These are phyloP conservation scores for Aurifilum marmelostoma DNA, from an alignment of 2,329 filamentous ascomycete genomes.

Conservation along the genomic window DNA sequence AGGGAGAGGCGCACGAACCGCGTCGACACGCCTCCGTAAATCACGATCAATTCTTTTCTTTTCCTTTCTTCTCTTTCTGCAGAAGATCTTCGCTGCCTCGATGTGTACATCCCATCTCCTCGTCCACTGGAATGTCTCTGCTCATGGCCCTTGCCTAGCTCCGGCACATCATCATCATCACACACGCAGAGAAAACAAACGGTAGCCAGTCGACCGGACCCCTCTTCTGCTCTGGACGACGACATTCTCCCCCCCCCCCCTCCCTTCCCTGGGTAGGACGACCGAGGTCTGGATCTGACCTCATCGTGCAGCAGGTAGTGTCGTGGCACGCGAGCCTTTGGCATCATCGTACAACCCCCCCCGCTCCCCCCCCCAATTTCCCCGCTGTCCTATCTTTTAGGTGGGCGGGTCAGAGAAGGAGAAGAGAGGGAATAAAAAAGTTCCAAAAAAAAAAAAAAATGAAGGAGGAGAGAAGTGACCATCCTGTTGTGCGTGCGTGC, in stretches of 20 bases:
- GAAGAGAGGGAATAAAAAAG: no score
- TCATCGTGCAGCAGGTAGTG: constrained; percentile 20
- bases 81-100: constrained; percentile 11
- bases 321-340: not conserved
- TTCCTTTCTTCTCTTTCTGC: not conserved
- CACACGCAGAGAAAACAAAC: not conserved
- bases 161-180: not conserved
- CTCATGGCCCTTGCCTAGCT: not conserved
- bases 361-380: not conserved
- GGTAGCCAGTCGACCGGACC: not conserved
- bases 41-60: no score
- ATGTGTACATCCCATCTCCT: constrained; percentile 4
- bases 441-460: no score
- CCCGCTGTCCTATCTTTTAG: no score
- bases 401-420: not conserved
- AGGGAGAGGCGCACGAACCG: not conserved
- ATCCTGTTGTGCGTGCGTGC: not conserved
- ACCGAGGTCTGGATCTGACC: constrained; percentile 11
- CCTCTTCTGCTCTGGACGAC: no score
- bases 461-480: no score
- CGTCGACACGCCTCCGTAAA: not conserved
- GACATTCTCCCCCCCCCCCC: no score
- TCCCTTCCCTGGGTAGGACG: not conserved
- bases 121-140: not conserved
- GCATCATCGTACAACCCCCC: not conserved